phyloP scores from a whole-genome alignment of 2,329 filamentous ascomycete genomes.

The Pyricularia sp. region DNA sequence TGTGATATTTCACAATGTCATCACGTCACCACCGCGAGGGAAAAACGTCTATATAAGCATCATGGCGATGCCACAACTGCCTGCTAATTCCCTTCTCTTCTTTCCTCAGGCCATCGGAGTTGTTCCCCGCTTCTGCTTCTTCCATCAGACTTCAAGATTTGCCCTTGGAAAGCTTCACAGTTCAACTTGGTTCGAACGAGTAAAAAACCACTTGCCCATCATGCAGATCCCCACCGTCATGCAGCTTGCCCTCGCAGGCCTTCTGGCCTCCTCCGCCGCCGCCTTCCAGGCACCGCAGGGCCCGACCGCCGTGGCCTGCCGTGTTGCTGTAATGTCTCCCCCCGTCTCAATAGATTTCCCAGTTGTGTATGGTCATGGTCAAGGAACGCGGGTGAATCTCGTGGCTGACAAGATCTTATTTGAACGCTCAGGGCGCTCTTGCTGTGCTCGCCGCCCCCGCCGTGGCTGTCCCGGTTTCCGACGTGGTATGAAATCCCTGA shows the following conservation, averaged over 20 bases:
- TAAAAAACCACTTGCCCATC: background rate
- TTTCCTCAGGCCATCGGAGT: background rate
- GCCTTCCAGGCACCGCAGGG: slow-evolving; percentile 41
- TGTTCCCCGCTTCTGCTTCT: background rate
- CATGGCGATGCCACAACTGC: background rate
- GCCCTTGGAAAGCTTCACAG: background rate
- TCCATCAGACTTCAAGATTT: background rate
- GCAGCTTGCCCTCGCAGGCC: slow-evolving; percentile 1
- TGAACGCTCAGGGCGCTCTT: background rate
- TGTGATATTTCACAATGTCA: background rate
- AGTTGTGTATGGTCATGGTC: too few relatives aligned
- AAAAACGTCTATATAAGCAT: background rate
- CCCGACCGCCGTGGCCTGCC: slow-evolving; percentile 1
- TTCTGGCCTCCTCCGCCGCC: slow-evolving; percentile 48
- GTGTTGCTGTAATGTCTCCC: background rate
- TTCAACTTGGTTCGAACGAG: background rate
- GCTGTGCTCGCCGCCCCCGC: slow-evolving; percentile 1
- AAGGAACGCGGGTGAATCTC: background rate
- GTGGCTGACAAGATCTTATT: background rate
- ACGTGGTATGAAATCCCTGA: background rate
- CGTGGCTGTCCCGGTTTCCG: background rate
- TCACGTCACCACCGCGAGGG: background rate
- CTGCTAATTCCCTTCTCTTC: background rate
- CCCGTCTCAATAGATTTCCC: background rate
- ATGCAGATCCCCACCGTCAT: slow-evolving; percentile 2